Evolutionary conservation across 345 rosid genomes (phyloP).

Genomic region (Citrus unshiu): DNA sequence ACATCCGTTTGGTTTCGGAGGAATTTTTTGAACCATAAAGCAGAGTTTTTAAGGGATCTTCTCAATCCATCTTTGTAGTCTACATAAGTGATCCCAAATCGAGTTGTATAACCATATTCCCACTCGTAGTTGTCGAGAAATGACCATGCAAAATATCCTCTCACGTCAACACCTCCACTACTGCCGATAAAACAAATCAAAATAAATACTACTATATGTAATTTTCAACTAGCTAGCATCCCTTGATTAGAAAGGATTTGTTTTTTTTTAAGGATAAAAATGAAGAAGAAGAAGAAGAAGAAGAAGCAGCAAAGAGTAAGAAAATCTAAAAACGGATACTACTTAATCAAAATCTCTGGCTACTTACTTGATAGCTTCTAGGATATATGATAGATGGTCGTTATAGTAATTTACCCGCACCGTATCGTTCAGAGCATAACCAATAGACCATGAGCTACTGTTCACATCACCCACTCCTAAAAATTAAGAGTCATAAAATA

Average conservation of each 20-base stretch:
- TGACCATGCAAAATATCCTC: slow-evolving; percentile 44
- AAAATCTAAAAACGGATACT: too few relatives aligned
- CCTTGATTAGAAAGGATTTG: too few relatives aligned
- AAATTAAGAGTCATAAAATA: neutral
- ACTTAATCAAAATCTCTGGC: too few relatives aligned
- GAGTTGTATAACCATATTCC: slow-evolving; percentile 33
- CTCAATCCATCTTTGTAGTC: slow-evolving; percentile 30
- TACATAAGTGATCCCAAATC: slow-evolving; percentile 38
- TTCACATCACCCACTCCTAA: slow-evolving; percentile 36
- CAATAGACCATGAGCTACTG: slow-evolving; percentile 28
- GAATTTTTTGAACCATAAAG: slow-evolving; percentile 6
- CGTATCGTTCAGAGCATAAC: slow-evolving; percentile 31
- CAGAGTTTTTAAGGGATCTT: slow-evolving; percentile 25
- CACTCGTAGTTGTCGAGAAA: slow-evolving; percentile 43
- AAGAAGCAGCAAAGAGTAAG: too few relatives aligned
- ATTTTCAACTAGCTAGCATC: too few relatives aligned
- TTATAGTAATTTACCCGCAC: slow-evolving; percentile 32
- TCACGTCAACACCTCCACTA: slow-evolving; percentile 39
- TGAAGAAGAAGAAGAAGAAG: too few relatives aligned
- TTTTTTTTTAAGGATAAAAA: too few relatives aligned
- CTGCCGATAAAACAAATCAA: neutral
- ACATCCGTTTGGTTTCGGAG: neutral
- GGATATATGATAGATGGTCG: slow-evolving; percentile 31
- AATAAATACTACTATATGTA: too few relatives aligned
- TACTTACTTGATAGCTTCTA: slow-evolving; percentile 31